Evolutionary conservation across 73 alveolate species (phyloP).

Genomic region (Uronychia binucleata): DNA sequence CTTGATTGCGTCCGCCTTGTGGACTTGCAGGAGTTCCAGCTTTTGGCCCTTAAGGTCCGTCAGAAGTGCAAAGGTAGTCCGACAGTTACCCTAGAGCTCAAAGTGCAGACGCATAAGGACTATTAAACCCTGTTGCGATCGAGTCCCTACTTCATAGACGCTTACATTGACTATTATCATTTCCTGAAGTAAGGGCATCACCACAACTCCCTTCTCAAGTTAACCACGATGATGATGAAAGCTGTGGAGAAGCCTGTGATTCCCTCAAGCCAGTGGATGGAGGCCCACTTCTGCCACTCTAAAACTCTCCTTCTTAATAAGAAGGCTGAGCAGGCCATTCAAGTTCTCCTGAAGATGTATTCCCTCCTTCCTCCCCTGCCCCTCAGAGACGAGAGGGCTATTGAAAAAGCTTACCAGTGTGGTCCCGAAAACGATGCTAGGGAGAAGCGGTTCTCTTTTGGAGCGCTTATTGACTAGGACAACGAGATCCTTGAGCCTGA

Average conservation of each 20-base stretch:
- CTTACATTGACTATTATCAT: background rate
- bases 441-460: background rate
- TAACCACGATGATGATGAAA: background rate
- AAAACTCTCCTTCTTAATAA: conserved; percentile 13
- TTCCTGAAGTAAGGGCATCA: conserved; percentile 3
- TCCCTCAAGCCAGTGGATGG: conserved; percentile 36
- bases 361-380: conserved; percentile 34
- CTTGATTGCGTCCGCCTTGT: background rate
- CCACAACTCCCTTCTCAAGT: conserved; percentile 9
- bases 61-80: background rate
- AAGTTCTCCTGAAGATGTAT: conserved; percentile 14
- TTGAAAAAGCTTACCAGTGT: background rate
- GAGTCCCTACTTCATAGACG: background rate
- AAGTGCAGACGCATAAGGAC: background rate
- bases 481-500: background rate
- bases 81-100: background rate
- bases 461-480: background rate
- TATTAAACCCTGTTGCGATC: too few species aligned
- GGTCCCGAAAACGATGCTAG: background rate
- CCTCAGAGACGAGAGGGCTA: background rate
- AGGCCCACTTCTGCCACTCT: conserved; percentile 6
- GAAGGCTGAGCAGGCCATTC: conserved; percentile 4
- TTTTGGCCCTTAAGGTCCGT: background rate
- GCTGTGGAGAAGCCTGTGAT: conserved; percentile 15
- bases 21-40: background rate